A percentile compares a stretch with the other conserved stretches of the same genome.
Evolutionary conservation across 1,284 basidiomycete species (phyloP).

Genomic region (Puccinia sorghi): DNA sequence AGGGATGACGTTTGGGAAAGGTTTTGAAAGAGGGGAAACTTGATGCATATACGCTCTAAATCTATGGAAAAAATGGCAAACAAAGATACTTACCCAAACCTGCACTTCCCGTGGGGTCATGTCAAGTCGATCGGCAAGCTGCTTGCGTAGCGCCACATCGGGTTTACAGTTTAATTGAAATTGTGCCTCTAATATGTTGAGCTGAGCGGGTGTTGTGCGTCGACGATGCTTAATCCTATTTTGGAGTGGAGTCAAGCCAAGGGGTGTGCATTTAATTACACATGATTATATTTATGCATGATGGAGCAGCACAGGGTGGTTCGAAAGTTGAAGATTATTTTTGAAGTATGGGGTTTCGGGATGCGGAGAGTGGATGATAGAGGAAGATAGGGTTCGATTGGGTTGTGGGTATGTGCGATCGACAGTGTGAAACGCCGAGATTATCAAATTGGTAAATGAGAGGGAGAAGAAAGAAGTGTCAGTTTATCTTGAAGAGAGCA

Average conservation of each 20-base stretch:
- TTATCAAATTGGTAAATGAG: not conserved
- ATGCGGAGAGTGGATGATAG: not conserved
- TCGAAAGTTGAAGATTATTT: not conserved
- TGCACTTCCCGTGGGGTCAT: constrained; percentile 92
- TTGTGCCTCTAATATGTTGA: constrained; percentile 72
- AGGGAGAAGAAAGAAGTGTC: not conserved
- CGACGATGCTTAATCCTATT: constrained; percentile 57
- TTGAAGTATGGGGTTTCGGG: not conserved
- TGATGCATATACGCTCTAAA: not conserved
- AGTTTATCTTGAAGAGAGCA: constrained; percentile 1
- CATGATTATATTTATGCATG: not conserved
- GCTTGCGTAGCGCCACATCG: constrained; percentile 74
- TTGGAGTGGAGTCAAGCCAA: not conserved
- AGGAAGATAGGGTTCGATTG: not conserved
- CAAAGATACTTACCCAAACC: constrained; percentile 63
- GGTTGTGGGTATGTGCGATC: not conserved
- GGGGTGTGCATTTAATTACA: not conserved
- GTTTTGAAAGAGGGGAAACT: not conserved
- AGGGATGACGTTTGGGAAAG: not conserved
- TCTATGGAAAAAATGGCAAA: not conserved
- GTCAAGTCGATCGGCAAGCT: constrained; percentile 74
- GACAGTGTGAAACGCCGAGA: not conserved
- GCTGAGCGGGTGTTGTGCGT: constrained; percentile 55
- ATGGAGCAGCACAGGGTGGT: not conserved
- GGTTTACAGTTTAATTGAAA: constrained; percentile 86